Percentiles rank a stretch among this genome's conserved stretches.
These are phyloP conservation scores for Tolypocladium capitatum DNA, from an alignment of 2,329 filamentous ascomycete species.

Conservation along the genomic window DNA sequence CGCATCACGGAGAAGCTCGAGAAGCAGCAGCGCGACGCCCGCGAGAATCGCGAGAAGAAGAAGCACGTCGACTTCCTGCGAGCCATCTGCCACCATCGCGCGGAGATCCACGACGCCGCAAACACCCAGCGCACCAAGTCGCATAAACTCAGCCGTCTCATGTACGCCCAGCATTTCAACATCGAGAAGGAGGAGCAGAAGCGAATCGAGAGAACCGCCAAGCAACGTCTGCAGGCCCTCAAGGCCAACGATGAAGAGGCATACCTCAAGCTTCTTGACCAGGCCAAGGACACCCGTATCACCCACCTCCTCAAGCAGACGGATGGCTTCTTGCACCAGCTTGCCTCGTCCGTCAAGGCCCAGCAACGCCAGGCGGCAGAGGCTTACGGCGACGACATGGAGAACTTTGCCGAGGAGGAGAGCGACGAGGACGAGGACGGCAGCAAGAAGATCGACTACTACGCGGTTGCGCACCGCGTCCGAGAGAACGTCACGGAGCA, in stretches of 20 bases:
- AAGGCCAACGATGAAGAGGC: conserved; percentile 99
- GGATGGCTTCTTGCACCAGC: conserved; percentile 91
- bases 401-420: conserved; percentile 43
- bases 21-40: conserved; percentile 94
- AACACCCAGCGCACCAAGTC: conserved; percentile 57
- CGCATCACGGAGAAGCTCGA: conserved; percentile 97
- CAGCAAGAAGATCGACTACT: conserved; percentile 88
- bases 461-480: conserved; percentile 90
- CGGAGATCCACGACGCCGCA: conserved; percentile 60
- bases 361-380: conserved; percentile 78
- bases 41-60: conserved; percentile 94
- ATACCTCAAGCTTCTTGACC: conserved; percentile 92
- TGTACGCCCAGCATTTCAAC: conserved; percentile 81
- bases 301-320: conserved; percentile 94
- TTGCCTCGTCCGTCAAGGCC: conserved; percentile 84
- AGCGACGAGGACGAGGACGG: conserved; percentile 58
- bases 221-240: conserved; percentile 96
- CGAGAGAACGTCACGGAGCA: conserved; percentile 83
- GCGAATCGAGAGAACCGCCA: conserved; percentile 90
- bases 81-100: conserved; percentile 69
- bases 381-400: conserved; percentile 56
- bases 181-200: conserved; percentile 99
- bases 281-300: conserved; percentile 98
- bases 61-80: conserved; percentile 88
- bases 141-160: conserved; percentile 77